These are phyloP conservation scores for Pestalotiopsis sp. DNA, from an alignment of 2,329 filamentous ascomycete genomes.

Conservation along the genomic window DNA sequence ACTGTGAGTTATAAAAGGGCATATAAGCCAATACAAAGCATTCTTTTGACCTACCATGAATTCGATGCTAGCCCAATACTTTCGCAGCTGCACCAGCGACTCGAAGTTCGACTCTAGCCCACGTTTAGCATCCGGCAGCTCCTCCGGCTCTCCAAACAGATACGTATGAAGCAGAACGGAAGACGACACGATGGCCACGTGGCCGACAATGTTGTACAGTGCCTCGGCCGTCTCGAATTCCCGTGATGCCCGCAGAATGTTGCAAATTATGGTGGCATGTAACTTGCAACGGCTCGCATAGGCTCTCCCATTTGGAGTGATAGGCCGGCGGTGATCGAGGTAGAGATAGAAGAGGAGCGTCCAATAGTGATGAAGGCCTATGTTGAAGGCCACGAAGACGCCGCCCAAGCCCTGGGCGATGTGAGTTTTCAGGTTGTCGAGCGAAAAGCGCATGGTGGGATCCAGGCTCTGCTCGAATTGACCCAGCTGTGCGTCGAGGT, in stretches of 20 bases:
- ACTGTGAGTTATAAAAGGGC: slow-evolving; percentile 5
- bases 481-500: background rate
- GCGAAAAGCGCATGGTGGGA: slow-evolving; percentile 19
- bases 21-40: background rate
- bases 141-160: slow-evolving; percentile 33
- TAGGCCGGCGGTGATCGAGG: slow-evolving; percentile 32
- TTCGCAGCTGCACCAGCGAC: slow-evolving; percentile 31
- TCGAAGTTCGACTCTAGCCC: slow-evolving; percentile 35
- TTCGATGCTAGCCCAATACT: slow-evolving; percentile 37
- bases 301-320: slow-evolving; percentile 29
- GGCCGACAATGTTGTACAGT: slow-evolving; percentile 36
- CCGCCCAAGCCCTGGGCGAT: slow-evolving; percentile 29
- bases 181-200: slow-evolving; percentile 38
- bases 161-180: slow-evolving; percentile 37
- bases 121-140: slow-evolving; percentile 26
- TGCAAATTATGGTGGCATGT: slow-evolving; percentile 32
- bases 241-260: slow-evolving; percentile 30
- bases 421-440: slow-evolving; percentile 29
- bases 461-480: slow-evolving; percentile 22
- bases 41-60: slow-evolving; percentile 28
- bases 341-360: slow-evolving; percentile 38
- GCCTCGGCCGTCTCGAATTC: slow-evolving; percentile 27
- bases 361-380: slow-evolving; percentile 37
- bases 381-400: slow-evolving; percentile 36
- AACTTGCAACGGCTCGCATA: slow-evolving; percentile 34